These are phyloP conservation scores for Suillus weaverae DNA, from an alignment of 768 basidiomycete species.

Conservation along the genomic window DNA sequence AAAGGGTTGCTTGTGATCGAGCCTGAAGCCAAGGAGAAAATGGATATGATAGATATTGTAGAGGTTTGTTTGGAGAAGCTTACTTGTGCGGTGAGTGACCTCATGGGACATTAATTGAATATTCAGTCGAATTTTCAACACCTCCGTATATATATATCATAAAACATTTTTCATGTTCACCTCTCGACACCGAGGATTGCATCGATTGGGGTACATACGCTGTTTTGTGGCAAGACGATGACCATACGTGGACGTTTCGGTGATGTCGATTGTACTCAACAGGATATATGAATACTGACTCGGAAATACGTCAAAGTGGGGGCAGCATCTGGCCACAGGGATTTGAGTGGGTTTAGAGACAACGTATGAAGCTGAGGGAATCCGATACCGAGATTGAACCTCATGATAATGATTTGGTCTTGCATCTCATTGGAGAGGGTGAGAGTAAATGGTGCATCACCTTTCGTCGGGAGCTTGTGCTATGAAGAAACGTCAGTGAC, in stretches of 20 bases:
- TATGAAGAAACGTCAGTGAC: neutral
- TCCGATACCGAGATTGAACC: neutral
- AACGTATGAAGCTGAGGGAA: neutral
- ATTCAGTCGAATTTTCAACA: neutral
- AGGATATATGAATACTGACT: conserved; percentile 14
- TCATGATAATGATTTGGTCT: neutral
- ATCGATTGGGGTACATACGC: neutral
- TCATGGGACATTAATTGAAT: neutral
- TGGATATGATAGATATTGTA: conserved; percentile 65
- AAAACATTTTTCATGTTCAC: neutral
- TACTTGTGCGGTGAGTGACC: conserved; percentile 7
- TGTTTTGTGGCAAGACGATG: neutral
- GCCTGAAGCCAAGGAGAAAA: conserved; percentile 49
- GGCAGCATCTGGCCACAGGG: conserved; percentile 14
- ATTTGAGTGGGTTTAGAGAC: neutral
- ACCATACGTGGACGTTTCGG: neutral
- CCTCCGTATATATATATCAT: neutral
- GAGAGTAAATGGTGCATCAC: neutral
- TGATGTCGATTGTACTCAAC: neutral
- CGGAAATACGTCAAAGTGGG: conserved; percentile 3
- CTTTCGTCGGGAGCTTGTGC: neutral
- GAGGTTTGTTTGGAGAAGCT: conserved; percentile 52
- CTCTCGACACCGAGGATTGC: neutral
- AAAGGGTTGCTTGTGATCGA: conserved; percentile 60
- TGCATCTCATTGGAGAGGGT: neutral